Percentiles rank a stretch among this genome's conserved stretches.
Evolutionary conservation across 306 rosid genomes (phyloP).

Genomic region (Acmispon strigosus): DNA sequence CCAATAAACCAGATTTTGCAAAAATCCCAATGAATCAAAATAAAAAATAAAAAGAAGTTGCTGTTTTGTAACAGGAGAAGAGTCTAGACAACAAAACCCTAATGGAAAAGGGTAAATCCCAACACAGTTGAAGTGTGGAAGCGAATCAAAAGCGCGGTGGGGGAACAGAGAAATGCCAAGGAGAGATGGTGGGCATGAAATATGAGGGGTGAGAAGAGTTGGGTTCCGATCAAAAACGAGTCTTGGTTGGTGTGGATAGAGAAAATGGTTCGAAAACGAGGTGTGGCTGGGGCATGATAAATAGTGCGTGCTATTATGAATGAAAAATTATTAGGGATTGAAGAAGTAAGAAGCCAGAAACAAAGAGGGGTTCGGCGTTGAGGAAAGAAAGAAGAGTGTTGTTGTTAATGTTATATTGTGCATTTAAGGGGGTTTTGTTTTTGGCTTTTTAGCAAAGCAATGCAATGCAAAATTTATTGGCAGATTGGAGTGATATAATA

Average conservation of each 20-base stretch:
- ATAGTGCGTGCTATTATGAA: too few species aligned
- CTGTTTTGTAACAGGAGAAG: not conserved
- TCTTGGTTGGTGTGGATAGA: conserved; percentile 23
- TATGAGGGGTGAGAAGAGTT: conserved; percentile 14
- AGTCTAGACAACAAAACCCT: conserved; percentile 45
- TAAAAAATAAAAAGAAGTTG: not conserved
- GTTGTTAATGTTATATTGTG: conserved; percentile 4
- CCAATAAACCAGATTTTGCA: not conserved
- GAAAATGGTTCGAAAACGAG: conserved; percentile 31
- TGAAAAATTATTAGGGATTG: conserved; percentile 51
- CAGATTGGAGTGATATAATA: conserved; percentile 12
- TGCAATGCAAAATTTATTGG: conserved; percentile 6
- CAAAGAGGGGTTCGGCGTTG: conserved; percentile 31
- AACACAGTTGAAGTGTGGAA: conserved; percentile 36
- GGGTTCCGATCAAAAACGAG: conserved; percentile 52
- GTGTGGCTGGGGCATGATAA: not conserved
- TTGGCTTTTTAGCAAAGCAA: conserved; percentile 3
- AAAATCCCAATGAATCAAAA: conserved; percentile 37
- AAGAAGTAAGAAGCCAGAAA: conserved; percentile 24
- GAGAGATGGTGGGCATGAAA: conserved; percentile 23
- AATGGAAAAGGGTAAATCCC: conserved; percentile 35
- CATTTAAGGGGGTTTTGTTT: conserved; percentile 33
- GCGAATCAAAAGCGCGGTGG: conserved; percentile 36
- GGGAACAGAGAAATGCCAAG: conserved; percentile 31
- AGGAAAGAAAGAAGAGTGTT: not conserved